phyloP scores from a whole-genome alignment of 2,329 filamentous ascomycete species.

The Penicillium aurantiogriseum region DNA sequence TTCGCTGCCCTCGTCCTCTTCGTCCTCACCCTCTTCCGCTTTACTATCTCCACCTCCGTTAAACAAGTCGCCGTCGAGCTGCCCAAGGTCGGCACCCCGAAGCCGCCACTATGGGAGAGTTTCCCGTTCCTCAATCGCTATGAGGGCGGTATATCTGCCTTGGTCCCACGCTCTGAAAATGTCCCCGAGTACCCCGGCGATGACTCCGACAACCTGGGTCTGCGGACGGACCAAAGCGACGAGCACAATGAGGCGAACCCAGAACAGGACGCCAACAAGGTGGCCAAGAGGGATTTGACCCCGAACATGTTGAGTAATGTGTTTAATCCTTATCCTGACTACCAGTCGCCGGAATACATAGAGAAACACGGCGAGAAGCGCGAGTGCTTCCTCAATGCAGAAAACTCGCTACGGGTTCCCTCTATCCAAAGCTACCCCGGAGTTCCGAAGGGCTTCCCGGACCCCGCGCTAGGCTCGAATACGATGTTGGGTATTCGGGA shows the following conservation, averaged over 20 bases:
- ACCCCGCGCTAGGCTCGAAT: conserved; percentile 83
- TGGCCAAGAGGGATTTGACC: conserved; percentile 27
- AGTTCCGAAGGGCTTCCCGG: conserved; percentile 78
- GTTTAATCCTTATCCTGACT: conserved; percentile 69
- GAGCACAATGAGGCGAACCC: conserved; percentile 20
- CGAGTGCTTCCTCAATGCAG: conserved; percentile 75
- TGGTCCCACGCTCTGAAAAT: conserved; percentile 66
- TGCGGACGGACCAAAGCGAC: conserved; percentile 34
- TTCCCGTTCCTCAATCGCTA: conserved; percentile 86
- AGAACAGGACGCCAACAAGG: conserved; percentile 18
- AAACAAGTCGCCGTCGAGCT: conserved; percentile 40
- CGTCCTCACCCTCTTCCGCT: conserved; percentile 70
- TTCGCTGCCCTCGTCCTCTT: conserved; percentile 71
- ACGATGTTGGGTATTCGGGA: conserved; percentile 73
- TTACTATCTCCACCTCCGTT: conserved; percentile 56
- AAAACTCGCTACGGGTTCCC: conserved; percentile 64
- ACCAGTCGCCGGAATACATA: conserved; percentile 57
- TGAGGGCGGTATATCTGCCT: conserved; percentile 77
- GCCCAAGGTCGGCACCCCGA: conserved; percentile 56
- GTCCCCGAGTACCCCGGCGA: conserved; percentile 75
- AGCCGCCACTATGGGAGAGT: conserved; percentile 74
- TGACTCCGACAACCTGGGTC: conserved; percentile 56
- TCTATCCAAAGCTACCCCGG: conserved; percentile 71
- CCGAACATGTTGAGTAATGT: conserved; percentile 48
- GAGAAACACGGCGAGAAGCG: conserved; percentile 59